phyloP scores from a whole-genome alignment of 2,329 filamentous ascomycete genomes.

The Paraconiothyrium brasiliense region DNA sequence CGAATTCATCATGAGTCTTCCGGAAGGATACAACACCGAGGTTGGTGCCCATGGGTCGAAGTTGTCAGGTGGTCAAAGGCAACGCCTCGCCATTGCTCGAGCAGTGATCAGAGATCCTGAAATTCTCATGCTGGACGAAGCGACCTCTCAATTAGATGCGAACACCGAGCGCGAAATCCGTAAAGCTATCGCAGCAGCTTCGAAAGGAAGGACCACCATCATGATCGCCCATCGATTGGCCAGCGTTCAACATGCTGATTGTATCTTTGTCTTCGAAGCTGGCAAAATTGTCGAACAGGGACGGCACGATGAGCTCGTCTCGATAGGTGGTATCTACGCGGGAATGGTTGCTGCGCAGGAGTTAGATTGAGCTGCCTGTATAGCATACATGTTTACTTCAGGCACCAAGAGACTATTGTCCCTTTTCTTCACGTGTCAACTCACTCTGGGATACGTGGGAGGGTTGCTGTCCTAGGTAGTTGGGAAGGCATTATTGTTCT shows the following conservation, averaged over 20 bases:
- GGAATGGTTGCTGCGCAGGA: conserved; percentile 50
- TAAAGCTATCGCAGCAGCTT: conserved; percentile 52
- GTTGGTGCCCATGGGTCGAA: conserved; percentile 55
- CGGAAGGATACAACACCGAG: conserved; percentile 58
- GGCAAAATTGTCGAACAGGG: conserved; percentile 70
- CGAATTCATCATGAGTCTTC: conserved; percentile 58
- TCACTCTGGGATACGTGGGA: not conserved
- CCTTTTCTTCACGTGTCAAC: not conserved
- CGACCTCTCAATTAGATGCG: conserved; percentile 58
- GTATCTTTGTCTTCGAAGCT: conserved; percentile 81
- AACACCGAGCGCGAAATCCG: conserved; percentile 56
- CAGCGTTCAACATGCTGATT: conserved; percentile 79
- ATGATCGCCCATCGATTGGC: conserved; percentile 81
- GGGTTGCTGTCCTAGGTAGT: not conserved
- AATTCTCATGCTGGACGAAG: conserved; percentile 58
- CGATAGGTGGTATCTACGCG: conserved; percentile 45
- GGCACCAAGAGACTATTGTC: not conserved
- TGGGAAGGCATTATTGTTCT: not conserved
- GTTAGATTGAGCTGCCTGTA: conserved; percentile 32
- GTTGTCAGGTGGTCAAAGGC: conserved; percentile 58
- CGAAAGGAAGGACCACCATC: conserved; percentile 67
- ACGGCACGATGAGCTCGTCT: conserved; percentile 67
- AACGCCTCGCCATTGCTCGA: conserved; percentile 57
- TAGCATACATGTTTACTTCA: not conserved
- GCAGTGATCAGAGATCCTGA: conserved; percentile 58